phyloP scores from a whole-genome alignment of 2,329 filamentous ascomycete species.

The Dothideomycetes sp. region DNA sequence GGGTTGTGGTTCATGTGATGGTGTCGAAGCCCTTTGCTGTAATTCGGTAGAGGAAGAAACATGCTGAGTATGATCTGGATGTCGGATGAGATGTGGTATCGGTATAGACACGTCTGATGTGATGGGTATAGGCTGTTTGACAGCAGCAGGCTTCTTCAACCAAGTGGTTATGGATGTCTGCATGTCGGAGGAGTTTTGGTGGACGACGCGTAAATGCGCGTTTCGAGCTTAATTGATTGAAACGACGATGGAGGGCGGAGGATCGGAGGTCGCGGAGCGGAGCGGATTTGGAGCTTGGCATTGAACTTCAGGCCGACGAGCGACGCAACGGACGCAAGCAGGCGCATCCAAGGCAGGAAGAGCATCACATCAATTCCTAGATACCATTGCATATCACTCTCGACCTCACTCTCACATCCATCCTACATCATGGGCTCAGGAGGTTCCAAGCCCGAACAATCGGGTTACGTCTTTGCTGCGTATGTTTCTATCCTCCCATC shows the following conservation, averaged over 20 bases:
- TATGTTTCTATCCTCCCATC: constrained; percentile 27
- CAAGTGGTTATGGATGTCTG: constrained; percentile 40
- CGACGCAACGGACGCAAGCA: constrained; percentile 5
- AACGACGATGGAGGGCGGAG: neutral
- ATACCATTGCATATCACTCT: no score
- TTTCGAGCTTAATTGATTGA: constrained; percentile 10
- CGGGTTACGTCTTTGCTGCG: constrained; percentile 55
- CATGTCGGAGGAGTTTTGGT: constrained; percentile 15
- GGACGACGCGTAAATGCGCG: neutral
- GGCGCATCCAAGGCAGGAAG: no score
- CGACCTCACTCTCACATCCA: constrained; percentile 9
- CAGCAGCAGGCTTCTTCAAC: constrained; percentile 36
- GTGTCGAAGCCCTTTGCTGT: no score
- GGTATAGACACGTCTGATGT: no score
- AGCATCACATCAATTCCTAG: no score
- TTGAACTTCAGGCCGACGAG: constrained; percentile 10
- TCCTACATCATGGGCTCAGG: constrained; percentile 48
- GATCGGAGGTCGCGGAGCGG: constrained; percentile 3
- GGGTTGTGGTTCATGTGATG: no score
- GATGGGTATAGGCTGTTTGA: constrained; percentile 19
- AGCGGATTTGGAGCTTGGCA: constrained; percentile 12
- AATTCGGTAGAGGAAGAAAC: no score
- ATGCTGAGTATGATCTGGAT: no score
- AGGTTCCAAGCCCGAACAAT: constrained; percentile 50
- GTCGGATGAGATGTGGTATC: no score